Evolutionary conservation across 2,329 filamentous ascomycete genomes (phyloP), one percentile per base, ranked within the genome.

Genomic region (Fusarium albidum): DNA sequence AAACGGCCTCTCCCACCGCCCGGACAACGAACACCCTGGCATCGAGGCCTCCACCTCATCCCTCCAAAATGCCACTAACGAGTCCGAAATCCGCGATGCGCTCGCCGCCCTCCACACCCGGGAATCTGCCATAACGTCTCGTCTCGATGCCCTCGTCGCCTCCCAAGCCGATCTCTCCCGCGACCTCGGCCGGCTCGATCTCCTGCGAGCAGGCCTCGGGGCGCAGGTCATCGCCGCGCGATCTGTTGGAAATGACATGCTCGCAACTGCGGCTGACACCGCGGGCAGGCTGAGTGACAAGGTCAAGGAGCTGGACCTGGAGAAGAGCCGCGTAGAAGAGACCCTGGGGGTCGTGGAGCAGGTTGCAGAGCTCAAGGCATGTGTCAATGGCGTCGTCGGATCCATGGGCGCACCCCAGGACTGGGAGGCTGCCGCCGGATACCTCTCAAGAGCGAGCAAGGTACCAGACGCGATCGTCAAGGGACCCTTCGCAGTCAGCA

Each of bases 341-440:
- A 98, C 95, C 1, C 78, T 99, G 51, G 84, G 89, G 9, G 92
- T 98, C 4, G 95, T 98, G 10, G 94, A 98, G 74, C 93, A 97
- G 76, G 94, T 99, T 12, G 90, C 91, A 6, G 95, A 99, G 79
- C 87, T 99, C 61, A 98, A 98, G 76, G 91, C 95, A 9, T 99
- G 95, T 71, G 91, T 98, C 29, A 86, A 97, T 55, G 95, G 95
- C 35, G 93, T 98, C 10, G 88, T 94, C 21, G 95, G 93, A 14
- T 96, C 91, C 54, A 99, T 99, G 95, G 95, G 94, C 28, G 94
- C 93, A 5, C 92, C 95, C 34, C 95, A 99, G 74, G 95, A 99
- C 77, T 99, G 95, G 95, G 95, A 99, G 74, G 95, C 92, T 4
- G 95, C 95, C 4, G 95, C 95, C 3, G 90, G 84, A 39, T 98